Evolutionary conservation across 2,329 filamentous ascomycete species (phyloP).

Genomic region (Malbranchea zuffiana): DNA sequence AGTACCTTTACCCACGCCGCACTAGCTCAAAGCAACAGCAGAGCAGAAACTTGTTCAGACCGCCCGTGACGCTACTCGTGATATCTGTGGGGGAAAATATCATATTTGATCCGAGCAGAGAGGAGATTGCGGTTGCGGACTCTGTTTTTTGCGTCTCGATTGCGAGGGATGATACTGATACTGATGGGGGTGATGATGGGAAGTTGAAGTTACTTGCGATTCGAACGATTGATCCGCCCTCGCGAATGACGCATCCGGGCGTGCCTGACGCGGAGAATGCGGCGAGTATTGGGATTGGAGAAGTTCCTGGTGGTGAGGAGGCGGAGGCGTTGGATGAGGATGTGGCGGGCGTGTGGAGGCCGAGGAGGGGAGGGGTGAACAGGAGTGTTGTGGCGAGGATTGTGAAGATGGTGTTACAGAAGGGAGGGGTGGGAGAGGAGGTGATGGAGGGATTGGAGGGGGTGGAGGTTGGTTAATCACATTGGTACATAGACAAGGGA

Average conservation of each 20-base stretch:
- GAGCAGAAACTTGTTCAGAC: conserved; percentile 40
- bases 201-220: conserved; percentile 54
- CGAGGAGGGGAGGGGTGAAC: conserved; percentile 73
- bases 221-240: conserved; percentile 63
- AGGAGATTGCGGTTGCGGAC: conserved; percentile 89
- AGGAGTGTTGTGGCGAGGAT: conserved; percentile 61
- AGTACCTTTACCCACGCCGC: conserved; percentile 58
- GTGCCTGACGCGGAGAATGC: conserved; percentile 54
- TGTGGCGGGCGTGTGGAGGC: conserved; percentile 65
- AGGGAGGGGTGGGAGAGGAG: conserved; percentile 73
- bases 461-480: conserved; percentile 48
- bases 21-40: conserved; percentile 19
- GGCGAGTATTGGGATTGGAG: conserved; percentile 37
- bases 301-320: conserved; percentile 33
- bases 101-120: conserved; percentile 83
- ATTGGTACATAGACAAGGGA: no score
- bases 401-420: conserved; percentile 63
- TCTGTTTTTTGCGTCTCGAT: conserved; percentile 77
- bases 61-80: conserved; percentile 83
- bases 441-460: conserved; percentile 70
- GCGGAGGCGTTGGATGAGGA: conserved; percentile 51
- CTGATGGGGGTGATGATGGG: conserved; percentile 24
- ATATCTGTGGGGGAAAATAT: conserved; percentile 77
- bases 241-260: conserved; percentile 59
- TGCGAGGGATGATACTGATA: conserved; percentile 38